Percentiles rank a stretch among this genome's conserved stretches.
These are phyloP conservation scores for Venturia oleaginea DNA, from an alignment of 2,329 filamentous ascomycete species.

Conservation along the genomic window DNA sequence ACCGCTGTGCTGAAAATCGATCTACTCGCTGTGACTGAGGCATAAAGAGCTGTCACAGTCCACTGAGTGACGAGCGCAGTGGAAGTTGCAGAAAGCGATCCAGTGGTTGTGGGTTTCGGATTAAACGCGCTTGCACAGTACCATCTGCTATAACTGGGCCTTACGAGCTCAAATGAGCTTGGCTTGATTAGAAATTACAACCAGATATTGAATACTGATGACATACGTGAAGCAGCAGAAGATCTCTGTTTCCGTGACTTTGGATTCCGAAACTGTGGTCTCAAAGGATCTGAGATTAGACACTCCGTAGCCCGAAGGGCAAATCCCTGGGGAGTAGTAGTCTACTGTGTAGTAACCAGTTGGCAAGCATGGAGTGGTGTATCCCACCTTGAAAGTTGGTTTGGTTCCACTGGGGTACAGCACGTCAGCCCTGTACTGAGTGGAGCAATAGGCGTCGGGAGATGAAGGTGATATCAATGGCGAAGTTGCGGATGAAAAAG, in stretches of 20 bases:
- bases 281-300: neutral
- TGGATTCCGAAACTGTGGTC: neutral
- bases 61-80: neutral
- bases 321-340: slow-evolving; percentile 2
- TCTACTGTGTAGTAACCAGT: neutral
- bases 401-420: too few relatives aligned
- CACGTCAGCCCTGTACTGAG: neutral
- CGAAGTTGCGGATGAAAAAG: neutral
- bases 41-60: neutral
- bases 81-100: neutral
- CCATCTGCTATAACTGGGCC: neutral
- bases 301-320: neutral
- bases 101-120: neutral
- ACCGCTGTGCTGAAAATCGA: neutral
- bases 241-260: neutral
- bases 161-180: neutral
- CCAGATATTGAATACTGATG: neutral
- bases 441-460: neutral
- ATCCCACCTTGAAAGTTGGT: neutral
- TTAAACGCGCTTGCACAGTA: neutral
- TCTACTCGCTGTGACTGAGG: neutral
- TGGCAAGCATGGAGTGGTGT: neutral
- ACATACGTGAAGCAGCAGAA: neutral
- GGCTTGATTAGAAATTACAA: neutral
- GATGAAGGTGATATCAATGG: neutral